These are phyloP conservation scores for Cicer pinnatifidum DNA, from an alignment of 306 rosid genomes.

Conservation along the genomic window DNA sequence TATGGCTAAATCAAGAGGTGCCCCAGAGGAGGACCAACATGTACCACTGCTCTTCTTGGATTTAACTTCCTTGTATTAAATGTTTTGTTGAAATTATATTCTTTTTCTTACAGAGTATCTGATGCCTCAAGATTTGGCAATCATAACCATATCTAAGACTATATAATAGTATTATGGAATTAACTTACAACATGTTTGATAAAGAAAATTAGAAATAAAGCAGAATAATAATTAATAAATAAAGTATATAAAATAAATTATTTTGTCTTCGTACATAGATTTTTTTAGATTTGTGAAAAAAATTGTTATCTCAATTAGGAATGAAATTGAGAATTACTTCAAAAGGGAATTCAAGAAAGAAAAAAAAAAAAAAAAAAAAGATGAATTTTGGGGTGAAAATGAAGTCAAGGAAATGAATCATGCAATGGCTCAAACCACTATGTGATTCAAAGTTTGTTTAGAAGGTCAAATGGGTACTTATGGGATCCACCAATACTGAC, in stretches of 20 bases:
- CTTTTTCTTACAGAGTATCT: conserved; percentile 56
- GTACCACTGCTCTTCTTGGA: conserved; percentile 44
- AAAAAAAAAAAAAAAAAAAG: not conserved
- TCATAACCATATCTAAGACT: conserved; percentile 73
- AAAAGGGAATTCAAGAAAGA: not conserved
- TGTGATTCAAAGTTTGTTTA: conserved; percentile 24
- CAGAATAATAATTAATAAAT: not conserved
- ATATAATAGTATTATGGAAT: conserved; percentile 11
- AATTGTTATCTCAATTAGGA: conserved; percentile 18
- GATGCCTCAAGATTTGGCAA: conserved; percentile 62
- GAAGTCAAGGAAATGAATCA: not conserved
- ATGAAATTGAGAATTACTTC: not conserved
- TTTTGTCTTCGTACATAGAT: not conserved
- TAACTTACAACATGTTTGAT: conserved; percentile 25
- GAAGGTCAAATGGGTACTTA: conserved; percentile 21
- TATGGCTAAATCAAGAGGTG: conserved; percentile 39
- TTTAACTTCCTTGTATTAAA: conserved; percentile 49
- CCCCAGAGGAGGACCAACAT: conserved; percentile 44
- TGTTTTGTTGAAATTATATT: conserved; percentile 46
- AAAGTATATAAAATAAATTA: not conserved
- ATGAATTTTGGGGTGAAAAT: conserved; percentile 32
- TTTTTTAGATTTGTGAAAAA: not conserved
- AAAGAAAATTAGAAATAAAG: conserved; percentile 2
- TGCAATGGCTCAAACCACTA: not conserved
- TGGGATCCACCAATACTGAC: conserved; percentile 14